Base-by-base conservation (phyloP, 306 rosid genomes). In the Quercus alba region DNA sequence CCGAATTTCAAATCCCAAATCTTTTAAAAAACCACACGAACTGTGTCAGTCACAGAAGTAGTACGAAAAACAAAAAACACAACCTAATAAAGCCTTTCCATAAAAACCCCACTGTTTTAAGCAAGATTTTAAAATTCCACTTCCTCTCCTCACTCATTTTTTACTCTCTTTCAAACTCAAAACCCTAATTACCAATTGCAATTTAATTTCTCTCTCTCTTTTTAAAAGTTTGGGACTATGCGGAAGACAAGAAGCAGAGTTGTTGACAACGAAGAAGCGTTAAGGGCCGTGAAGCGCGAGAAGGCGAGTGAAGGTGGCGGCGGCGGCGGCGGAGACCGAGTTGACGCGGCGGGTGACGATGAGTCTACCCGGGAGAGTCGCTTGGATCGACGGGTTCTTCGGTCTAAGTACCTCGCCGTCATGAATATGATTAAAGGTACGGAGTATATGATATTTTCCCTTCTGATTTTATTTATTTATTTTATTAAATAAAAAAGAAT, bases 391-490 rank as follows among this genome's bases (percentile, higher is more conserved):
- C 83, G 98, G 46, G 44, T 85, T 2, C 91, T 92, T 18, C 97
- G 98, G 61, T 89, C 94, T 25, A 83, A 78, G 68, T 92, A 91
- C 73, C 85, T 83, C 23, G 80, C 84, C 7, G 87, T 94, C 59
- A 81, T 85, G 56, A 82, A 82, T 62, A 82, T 88, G 72, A 94
- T 94, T 33, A 84, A 81, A 1, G 98, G 98, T 92, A 44, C 4
- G 18, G 13, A 25, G 14, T 10, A 21, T 0, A 2, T 41, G 46
- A 20, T 46, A 4, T 6, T 41, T 0, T 38, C 10, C 1, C 1
- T n/a, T 4, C 6, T 1, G 1, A 51, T 51, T 0, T 17, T n/a
- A n/a, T n/a, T 28, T 33, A 5, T 31, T 71, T 73, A 8, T 52
- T 59, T 59, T 2, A 1, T n/a, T 2, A 11, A 5, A 33, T 28